These are phyloP conservation scores for Hydnum rufescens DNA, from an alignment of 768 basidiomycete genomes.

Conservation along the genomic window DNA sequence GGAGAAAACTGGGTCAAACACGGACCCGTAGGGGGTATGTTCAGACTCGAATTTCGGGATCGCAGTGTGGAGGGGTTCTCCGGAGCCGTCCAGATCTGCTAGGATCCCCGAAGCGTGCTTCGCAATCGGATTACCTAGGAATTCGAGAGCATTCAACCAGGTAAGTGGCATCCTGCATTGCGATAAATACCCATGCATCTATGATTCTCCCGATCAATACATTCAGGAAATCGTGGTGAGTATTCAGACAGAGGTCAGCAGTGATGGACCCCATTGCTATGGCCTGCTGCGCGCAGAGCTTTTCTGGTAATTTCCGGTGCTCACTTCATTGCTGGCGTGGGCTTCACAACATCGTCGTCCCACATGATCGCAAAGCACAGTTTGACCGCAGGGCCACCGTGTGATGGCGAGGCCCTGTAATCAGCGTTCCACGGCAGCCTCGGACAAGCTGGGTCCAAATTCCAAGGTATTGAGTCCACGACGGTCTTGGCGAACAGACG, in stretches of 20 bases:
- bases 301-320: slow-evolving; percentile 36
- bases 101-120: slow-evolving; percentile 22
- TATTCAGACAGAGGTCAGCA: slow-evolving; percentile 5
- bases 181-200: slow-evolving; percentile 30
- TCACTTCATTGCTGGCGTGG: slow-evolving; percentile 44
- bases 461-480: slow-evolving; percentile 40
- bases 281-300: slow-evolving; percentile 40
- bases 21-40: too few species aligned
- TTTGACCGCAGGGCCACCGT: slow-evolving; percentile 22
- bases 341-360: slow-evolving; percentile 37
- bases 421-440: slow-evolving; percentile 40
- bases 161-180: slow-evolving; percentile 21
- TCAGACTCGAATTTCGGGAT: too few species aligned
- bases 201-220: slow-evolving; percentile 40
- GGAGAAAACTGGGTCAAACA: too few species aligned
- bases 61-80: slow-evolving; percentile 39
- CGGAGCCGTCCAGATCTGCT: slow-evolving; percentile 7
- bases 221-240: neutral
- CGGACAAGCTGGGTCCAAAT: slow-evolving; percentile 36
- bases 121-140: neutral
- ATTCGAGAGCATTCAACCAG: neutral
- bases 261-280: slow-evolving; percentile 25
- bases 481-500: slow-evolving; percentile 48
- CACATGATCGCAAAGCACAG: slow-evolving; percentile 41
- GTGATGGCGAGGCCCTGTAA: slow-evolving; percentile 28